Percentiles rank a stretch among this genome's conserved stretches.
These are phyloP conservation scores for Candida ficus DNA, from an alignment of 805 yeast genomes.

Conservation along the genomic window DNA sequence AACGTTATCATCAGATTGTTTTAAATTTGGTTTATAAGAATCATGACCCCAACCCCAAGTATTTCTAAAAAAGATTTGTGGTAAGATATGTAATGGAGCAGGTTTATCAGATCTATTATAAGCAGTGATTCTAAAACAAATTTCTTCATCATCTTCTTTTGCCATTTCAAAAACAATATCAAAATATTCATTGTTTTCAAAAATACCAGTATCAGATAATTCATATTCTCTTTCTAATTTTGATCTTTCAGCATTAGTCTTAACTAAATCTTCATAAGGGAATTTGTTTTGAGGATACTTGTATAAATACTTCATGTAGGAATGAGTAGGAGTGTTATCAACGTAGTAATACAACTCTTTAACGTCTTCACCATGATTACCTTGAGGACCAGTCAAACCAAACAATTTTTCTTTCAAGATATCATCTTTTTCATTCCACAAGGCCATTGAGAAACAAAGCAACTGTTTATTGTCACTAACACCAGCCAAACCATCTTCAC, in stretches of 20 bases:
- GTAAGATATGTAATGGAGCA: slow-evolving; percentile 85
- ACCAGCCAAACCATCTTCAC: slow-evolving; percentile 93
- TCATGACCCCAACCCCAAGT: slow-evolving; percentile 91
- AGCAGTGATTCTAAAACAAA: slow-evolving; percentile 81
- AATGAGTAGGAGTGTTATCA: slow-evolving; percentile 90
- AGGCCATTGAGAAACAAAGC: slow-evolving; percentile 71
- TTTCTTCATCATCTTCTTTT: slow-evolving; percentile 73
- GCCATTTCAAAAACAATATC: slow-evolving; percentile 90
- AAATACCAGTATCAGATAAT: slow-evolving; percentile 72
- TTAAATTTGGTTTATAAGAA: slow-evolving; percentile 42
- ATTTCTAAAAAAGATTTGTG: slow-evolving; percentile 80
- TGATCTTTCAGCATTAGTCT: slow-evolving; percentile 59
- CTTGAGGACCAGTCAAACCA: slow-evolving; percentile 89
- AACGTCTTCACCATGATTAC: slow-evolving; percentile 95
- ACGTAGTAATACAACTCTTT: slow-evolving; percentile 80
- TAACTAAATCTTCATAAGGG: slow-evolving; percentile 74
- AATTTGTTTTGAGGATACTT: slow-evolving; percentile 85
- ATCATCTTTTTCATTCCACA: slow-evolving; percentile 89
- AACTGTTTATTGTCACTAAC: slow-evolving; percentile 78
- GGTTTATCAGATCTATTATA: slow-evolving; percentile 76
- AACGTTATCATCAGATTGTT: slow-evolving; percentile 37
- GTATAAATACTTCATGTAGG: slow-evolving; percentile 86
- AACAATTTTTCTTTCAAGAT: slow-evolving; percentile 80
- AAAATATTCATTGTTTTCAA: slow-evolving; percentile 61
- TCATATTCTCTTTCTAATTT: slow-evolving; percentile 75